Evolutionary conservation across 177 flowering plant genomes (phyloP).

Genomic region (Vitis hybrid): DNA sequence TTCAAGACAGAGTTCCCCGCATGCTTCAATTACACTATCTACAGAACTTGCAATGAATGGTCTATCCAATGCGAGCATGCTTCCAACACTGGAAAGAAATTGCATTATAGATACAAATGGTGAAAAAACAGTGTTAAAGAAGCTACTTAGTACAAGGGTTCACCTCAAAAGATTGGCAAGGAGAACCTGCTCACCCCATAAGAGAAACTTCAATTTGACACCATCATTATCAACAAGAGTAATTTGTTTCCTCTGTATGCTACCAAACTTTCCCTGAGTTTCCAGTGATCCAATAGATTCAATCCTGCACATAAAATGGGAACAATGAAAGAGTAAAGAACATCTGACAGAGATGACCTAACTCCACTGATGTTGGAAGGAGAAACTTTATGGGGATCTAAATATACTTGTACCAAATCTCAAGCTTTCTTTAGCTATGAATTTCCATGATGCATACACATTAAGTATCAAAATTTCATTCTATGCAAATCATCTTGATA

Average conservation of each 20-base stretch:
- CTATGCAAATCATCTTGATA: too few relatives aligned
- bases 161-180: conserved; percentile 86
- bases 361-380: background rate
- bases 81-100: conserved; percentile 64
- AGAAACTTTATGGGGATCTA: background rate
- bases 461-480: too few relatives aligned
- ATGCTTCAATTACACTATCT: conserved; percentile 42
- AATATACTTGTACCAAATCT: background rate
- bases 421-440: background rate
- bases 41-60: conserved; percentile 72
- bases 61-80: conserved; percentile 87
- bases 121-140: conserved; percentile 2
- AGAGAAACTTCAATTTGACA: conserved; percentile 51
- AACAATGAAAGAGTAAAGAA: background rate
- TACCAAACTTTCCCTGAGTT: conserved; percentile 47
- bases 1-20: conserved; percentile 75
- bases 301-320: conserved; percentile 46
- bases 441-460: background rate
- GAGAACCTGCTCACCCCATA: conserved; percentile 89
- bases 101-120: conserved; percentile 5
- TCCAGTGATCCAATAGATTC: conserved; percentile 67
- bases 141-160: conserved; percentile 10
- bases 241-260: conserved; percentile 58
- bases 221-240: conserved; percentile 83
- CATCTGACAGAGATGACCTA: background rate